Conservation (phyloP, 2,329 filamentous ascomycete species). For the Chaetomiaceae sp. region DNA sequence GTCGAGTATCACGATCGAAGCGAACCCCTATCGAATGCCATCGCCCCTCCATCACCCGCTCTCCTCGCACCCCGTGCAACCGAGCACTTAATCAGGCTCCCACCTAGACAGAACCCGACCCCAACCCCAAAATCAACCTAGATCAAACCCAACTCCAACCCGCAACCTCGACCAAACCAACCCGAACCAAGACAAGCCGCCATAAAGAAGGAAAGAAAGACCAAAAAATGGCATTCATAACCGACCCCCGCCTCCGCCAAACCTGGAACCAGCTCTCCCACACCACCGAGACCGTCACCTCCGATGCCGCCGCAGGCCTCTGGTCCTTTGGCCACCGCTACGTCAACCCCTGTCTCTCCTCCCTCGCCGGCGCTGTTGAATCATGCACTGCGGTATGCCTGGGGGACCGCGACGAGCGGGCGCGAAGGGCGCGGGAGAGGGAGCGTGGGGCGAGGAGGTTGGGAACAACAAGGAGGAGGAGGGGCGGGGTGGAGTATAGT, state of each 20-base stretch:
- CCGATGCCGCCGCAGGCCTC: constrained; percentile 84
- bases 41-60: too few relatives aligned
- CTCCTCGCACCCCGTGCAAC: too few relatives aligned
- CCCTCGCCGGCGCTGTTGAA: constrained; percentile 61
- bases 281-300: constrained; percentile 84
- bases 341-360: constrained; percentile 72
- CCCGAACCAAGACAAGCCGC: background rate
- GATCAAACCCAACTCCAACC: background rate
- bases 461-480: too few relatives aligned
- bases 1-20: too few relatives aligned
- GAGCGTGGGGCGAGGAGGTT: constrained; percentile 55
- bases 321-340: constrained; percentile 87
- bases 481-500: constrained; percentile 67
- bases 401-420: constrained; percentile 66
- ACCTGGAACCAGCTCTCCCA: constrained; percentile 90
- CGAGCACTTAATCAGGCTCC: too few relatives aligned
- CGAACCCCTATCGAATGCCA: too few relatives aligned
- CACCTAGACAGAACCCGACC: background rate
- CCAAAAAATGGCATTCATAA: constrained; percentile 53
- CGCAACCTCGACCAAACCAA: background rate
- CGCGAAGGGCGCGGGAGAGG: constrained; percentile 63
- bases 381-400: constrained; percentile 69
- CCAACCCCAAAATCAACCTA: too few relatives aligned
- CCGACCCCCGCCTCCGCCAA: constrained; percentile 86
- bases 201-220: background rate